These are phyloP conservation scores for Aspergillus uvarum DNA, from an alignment of 2,329 filamentous ascomycete species.

Conservation along the genomic window DNA sequence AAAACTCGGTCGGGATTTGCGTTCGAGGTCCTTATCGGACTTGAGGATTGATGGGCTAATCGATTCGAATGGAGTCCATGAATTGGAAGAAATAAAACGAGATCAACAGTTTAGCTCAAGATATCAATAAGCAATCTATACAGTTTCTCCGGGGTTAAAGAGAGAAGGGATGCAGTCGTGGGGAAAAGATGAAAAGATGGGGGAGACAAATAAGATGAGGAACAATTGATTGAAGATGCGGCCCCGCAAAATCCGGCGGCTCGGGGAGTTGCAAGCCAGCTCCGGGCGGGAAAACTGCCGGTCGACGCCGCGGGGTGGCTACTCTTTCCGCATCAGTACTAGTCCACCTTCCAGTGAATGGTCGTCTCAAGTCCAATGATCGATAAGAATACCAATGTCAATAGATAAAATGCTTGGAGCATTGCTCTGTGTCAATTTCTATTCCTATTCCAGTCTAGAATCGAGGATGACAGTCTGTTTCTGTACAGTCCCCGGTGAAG, in stretches of 20 bases:
- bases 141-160: background rate
- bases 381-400: background rate
- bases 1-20: background rate
- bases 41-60: background rate
- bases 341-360: background rate
- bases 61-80: background rate
- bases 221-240: slow-evolving; percentile 2
- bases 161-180: background rate
- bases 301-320: background rate
- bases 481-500: slow-evolving; percentile 1
- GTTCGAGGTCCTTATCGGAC: slow-evolving; percentile 17
- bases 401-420: background rate
- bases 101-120: background rate
- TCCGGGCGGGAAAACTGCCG: slow-evolving; percentile 15
- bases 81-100: background rate
- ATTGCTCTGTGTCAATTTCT: background rate
- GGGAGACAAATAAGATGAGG: slow-evolving; percentile 5
- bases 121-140: background rate
- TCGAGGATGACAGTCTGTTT: slow-evolving; percentile 6
- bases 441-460: slow-evolving; percentile 4
- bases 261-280: slow-evolving; percentile 22
- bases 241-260: slow-evolving; percentile 18
- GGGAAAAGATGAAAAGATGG: slow-evolving; percentile 1
- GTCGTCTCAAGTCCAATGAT: no score
- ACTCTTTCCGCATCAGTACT: background rate